Evolutionary conservation across 371 early-diverging fungal species (phyloP).

Genomic region (Fennellomyces sp.): DNA sequence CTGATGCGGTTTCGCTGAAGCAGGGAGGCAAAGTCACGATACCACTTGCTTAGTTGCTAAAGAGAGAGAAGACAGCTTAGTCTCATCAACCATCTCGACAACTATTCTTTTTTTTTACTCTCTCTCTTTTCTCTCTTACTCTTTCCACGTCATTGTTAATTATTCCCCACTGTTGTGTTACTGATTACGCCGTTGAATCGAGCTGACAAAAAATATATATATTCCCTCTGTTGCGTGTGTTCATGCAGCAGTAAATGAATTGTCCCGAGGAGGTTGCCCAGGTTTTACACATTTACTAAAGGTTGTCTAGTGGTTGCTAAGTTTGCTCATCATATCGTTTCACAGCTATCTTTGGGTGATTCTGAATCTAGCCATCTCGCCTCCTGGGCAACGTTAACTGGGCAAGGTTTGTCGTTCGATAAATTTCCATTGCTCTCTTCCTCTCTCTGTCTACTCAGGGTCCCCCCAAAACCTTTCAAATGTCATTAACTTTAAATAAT

Average conservation of each 20-base stretch:
- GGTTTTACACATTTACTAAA: conserved; percentile 14
- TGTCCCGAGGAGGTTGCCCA: conserved; percentile 34
- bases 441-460: not conserved
- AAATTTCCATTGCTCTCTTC: not conserved
- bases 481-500: not conserved
- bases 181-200: not conserved
- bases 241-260: conserved; percentile 47
- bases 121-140: too few relatives aligned
- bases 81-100: too few relatives aligned
- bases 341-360: conserved; percentile 20
- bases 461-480: too few relatives aligned
- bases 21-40: too few relatives aligned
- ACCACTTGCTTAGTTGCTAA: too few relatives aligned
- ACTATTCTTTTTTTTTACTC: too few relatives aligned
- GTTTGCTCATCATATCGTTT: not conserved
- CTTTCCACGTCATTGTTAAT: too few relatives aligned
- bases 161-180: too few relatives aligned
- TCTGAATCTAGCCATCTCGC: conserved; percentile 7
- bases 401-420: conserved; percentile 9
- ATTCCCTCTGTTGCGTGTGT: conserved; percentile 14
- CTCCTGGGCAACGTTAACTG: conserved; percentile 5
- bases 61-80: too few relatives aligned
- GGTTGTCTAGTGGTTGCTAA: too few relatives aligned
- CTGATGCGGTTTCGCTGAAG: too few relatives aligned
- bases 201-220: not conserved